Conservation (phyloP, 352 stramenopile species). For the Globisporangium irregulare region DNA sequence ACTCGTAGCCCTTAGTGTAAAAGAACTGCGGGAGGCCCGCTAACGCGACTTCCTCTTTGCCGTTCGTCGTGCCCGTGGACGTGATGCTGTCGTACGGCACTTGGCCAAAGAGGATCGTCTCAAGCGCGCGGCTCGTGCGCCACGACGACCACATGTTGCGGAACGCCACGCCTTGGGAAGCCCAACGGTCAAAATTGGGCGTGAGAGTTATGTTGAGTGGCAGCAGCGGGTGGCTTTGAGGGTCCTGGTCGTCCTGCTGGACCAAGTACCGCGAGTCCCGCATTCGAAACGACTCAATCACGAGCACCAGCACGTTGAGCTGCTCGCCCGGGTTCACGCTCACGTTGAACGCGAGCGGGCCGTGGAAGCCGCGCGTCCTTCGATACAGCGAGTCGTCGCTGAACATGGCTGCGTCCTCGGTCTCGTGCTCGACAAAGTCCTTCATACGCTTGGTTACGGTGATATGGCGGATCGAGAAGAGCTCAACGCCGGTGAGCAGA, state of each 20-base stretch:
- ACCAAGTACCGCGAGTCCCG: constrained; percentile 56
- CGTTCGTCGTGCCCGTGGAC: constrained; percentile 43
- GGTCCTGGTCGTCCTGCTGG: constrained; percentile 18
- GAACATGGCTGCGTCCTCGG: constrained; percentile 39
- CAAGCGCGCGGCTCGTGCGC: constrained; percentile 67
- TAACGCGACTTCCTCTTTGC: constrained; percentile 31
- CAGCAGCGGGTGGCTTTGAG: constrained; percentile 19
- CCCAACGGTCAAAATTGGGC: constrained; percentile 61
- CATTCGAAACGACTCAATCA: constrained; percentile 64
- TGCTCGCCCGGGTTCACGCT: constrained; percentile 29
- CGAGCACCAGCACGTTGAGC: constrained; percentile 63
- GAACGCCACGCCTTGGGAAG: constrained; percentile 42
- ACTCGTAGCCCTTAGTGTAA: constrained; percentile 55
- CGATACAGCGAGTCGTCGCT: constrained; percentile 42
- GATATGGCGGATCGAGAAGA: constrained; percentile 17
- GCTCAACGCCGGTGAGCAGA: constrained; percentile 31
- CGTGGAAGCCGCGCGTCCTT: constrained; percentile 44
- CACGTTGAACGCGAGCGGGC: constrained; percentile 55
- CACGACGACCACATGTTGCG: constrained; percentile 64
- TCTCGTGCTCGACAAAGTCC: constrained; percentile 46
- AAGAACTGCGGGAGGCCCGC: constrained; percentile 59
- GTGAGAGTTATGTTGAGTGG: constrained; percentile 53
- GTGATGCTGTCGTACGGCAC: constrained; percentile 60
- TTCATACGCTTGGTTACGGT: constrained; percentile 24
- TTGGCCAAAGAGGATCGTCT: constrained; percentile 62